Conservation (phyloP, 768 basidiomycete species). For the Lyophyllum shimeji region DNA sequence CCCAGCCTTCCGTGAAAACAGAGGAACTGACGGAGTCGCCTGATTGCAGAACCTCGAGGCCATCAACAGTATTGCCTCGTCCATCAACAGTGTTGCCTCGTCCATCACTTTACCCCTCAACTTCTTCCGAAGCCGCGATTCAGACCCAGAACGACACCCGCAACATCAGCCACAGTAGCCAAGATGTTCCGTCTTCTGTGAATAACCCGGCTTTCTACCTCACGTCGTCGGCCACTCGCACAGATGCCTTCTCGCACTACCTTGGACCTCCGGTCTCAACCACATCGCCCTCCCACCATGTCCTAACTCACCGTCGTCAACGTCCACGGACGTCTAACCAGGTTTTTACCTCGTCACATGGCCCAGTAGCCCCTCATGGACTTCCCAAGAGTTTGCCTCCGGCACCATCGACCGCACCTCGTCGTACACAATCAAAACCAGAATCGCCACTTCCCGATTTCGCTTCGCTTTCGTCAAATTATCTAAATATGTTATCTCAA, state of each 20-base stretch:
- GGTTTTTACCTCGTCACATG: conserved; percentile 64
- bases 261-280: conserved; percentile 64
- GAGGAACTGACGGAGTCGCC: conserved; percentile 48
- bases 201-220: conserved; percentile 45
- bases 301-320: conserved; percentile 47
- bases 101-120: conserved; percentile 21
- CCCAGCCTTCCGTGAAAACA: conserved; percentile 26
- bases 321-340: conserved; percentile 70
- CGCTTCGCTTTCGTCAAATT: conserved; percentile 53
- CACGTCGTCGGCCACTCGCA: conserved; percentile 39
- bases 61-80: conserved; percentile 49
- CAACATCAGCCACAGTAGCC: conserved; percentile 32
- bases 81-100: conserved; percentile 44
- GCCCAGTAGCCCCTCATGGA: conserved; percentile 77
- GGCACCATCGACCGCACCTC: conserved; percentile 59
- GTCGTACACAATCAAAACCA: conserved; percentile 41
- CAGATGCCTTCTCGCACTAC: conserved; percentile 35
- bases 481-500: conserved; percentile 67
- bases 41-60: conserved; percentile 57
- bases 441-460: conserved; percentile 42
- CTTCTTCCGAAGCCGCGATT: conserved; percentile 49
- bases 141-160: conserved; percentile 37
- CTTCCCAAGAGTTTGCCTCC: conserved; percentile 71
- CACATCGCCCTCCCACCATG: conserved; percentile 48
- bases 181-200: conserved; percentile 49